These are phyloP conservation scores for Sordariomycetes sp. DNA, from an alignment of 2,329 filamentous ascomycete genomes.

Conservation along the genomic window DNA sequence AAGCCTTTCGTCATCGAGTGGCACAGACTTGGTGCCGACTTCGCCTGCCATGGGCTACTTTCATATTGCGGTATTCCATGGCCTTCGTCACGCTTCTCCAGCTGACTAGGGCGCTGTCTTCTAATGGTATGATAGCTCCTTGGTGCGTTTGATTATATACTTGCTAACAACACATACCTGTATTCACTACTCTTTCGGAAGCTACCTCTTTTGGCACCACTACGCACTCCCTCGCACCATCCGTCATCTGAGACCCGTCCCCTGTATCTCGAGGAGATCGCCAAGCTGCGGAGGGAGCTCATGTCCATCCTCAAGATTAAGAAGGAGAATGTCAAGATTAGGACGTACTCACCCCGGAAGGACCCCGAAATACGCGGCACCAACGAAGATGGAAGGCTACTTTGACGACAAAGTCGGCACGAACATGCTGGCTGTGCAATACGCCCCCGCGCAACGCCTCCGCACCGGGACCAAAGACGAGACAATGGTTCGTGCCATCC, in stretches of 20 bases:
- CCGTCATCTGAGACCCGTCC: not conserved
- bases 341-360: not conserved
- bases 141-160: not conserved
- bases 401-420: not conserved
- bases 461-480: not conserved
- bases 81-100: not conserved
- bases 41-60: not conserved
- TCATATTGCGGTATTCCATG: not conserved
- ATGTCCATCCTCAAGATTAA: not conserved
- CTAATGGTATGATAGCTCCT: not conserved
- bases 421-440: not conserved
- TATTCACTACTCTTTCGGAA: not conserved
- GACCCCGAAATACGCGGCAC: not conserved
- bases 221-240: too few relatives aligned
- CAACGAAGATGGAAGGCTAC: not conserved
- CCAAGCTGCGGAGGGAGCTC: not conserved
- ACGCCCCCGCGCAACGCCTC: not conserved
- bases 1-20: not conserved
- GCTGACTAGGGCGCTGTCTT: not conserved
- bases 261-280: not conserved
- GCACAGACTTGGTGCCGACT: not conserved
- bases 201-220: not conserved
- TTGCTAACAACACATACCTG: not conserved
- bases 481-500: not conserved
- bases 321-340: not conserved